Evolutionary conservation across 2,329 filamentous ascomycete species (phyloP), one percentile per base, ranked within the genome.

Genomic region (Plectosphaerella plurivora): DNA sequence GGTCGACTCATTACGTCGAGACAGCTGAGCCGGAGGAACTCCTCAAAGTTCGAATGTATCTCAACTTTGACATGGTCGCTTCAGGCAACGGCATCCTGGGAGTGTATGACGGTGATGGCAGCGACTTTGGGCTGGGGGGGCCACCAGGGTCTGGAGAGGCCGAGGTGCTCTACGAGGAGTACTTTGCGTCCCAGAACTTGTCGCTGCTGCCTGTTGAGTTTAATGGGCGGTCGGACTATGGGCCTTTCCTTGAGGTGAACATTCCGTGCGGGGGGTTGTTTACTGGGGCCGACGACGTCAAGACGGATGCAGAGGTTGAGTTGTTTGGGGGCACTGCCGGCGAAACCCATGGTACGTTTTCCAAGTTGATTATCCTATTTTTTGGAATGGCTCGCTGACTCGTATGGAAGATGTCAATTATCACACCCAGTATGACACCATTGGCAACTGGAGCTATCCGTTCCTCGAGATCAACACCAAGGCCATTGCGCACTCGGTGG

Each of bases 161-260:
- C 12, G 78, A 78, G 59, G 59, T 69, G 25, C 65, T 77, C 41
- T 81, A 80, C 61, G 68, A 76, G 55, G 64, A 74, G 12, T 81
- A 72, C 65, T 79, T 72, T 63, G 60, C 61, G 12, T 63, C 66
- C 11, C 63, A 70, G 41, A 74, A 69, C 36, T 62, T 71, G 51
- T 70, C 68, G 53, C 76, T 72, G 52, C 74, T 70, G 3, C 70
- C 76, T 15, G 78, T 76, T 9, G 70, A 70, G 4, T 83, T 83
- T 55, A 73, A 78, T 60, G 81, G 81, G 15, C 77, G 81, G 50
- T 80, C 75, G 39, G 82, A 85, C 63, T 84, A 85, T 60, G 78
- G 73, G 12, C 77, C 77, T 0, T 85, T 85, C 70, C 72, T 84
- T 24, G 72, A 76, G 24, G 69, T 68, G 28, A 75, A 76, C 16